These are phyloP conservation scores for Stentor roeselii DNA, from an alignment of 73 alveolate species.

Conservation along the genomic window DNA sequence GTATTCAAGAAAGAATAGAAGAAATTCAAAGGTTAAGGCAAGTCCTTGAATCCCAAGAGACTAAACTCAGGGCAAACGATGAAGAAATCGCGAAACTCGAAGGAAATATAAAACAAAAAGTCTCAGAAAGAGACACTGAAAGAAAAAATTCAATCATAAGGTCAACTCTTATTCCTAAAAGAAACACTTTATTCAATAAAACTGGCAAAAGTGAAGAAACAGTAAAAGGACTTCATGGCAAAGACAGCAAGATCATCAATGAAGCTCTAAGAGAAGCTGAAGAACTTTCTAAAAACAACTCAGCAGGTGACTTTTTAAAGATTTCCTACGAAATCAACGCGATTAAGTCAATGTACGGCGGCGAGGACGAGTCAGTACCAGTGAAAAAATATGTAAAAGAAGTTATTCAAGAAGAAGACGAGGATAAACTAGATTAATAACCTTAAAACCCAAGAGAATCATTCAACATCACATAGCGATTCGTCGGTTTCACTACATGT, in stretches of 20 bases:
- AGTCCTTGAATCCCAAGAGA: not conserved
- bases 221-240: not conserved
- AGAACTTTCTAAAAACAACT: not conserved
- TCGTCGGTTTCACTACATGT: not conserved
- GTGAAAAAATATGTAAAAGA: not conserved
- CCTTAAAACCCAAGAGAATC: conserved; percentile 10
- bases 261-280: not conserved
- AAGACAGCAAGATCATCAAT: not conserved
- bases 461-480: not conserved
- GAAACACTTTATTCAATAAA: not conserved
- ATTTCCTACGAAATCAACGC: not conserved
- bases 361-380: not conserved
- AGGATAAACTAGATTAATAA: not conserved
- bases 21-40: not conserved
- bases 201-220: not conserved
- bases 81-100: not conserved
- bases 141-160: conserved; percentile 8
- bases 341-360: not conserved
- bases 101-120: conserved; percentile 6
- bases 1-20: not conserved
- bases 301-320: not conserved
- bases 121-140: not conserved
- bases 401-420: not conserved
- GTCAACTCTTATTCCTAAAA: not conserved
- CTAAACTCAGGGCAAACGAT: not conserved